Percentiles rank a stretch among this genome's conserved stretches.
phyloP scores from a whole-genome alignment of 768 basidiomycete species.

The Kondoa subrosea region DNA sequence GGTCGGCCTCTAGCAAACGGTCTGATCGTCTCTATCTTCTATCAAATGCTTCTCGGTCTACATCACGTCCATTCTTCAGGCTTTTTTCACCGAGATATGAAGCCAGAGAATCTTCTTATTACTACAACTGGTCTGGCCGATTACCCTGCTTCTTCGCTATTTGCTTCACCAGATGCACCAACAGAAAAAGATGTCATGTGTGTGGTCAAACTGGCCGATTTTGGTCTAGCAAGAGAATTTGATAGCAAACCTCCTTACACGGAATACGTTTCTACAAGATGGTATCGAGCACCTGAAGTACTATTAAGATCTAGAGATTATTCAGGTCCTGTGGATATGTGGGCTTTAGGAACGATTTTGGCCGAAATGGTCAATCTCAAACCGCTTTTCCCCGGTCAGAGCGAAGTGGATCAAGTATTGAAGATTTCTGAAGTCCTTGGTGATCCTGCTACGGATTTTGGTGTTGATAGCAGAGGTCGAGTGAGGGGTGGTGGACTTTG shows the following conservation, averaged over 20 bases:
- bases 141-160: slow-evolving; percentile 64
- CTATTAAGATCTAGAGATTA: slow-evolving; percentile 80
- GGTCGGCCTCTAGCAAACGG: slow-evolving; percentile 92
- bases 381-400: slow-evolving; percentile 84
- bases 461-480: slow-evolving; percentile 51
- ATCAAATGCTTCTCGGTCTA: slow-evolving; percentile 74
- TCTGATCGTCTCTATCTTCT: slow-evolving; percentile 84
- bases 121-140: slow-evolving; percentile 91
- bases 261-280: slow-evolving; percentile 96
- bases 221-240: slow-evolving; percentile 86
- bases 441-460: slow-evolving; percentile 72
- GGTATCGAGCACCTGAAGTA: slow-evolving; percentile 98
- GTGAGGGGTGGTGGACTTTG: slow-evolving; percentile 73
- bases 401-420: slow-evolving; percentile 79
- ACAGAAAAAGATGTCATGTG: slow-evolving; percentile 86
- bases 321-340: slow-evolving; percentile 95
- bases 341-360: slow-evolving; percentile 97
- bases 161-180: slow-evolving; percentile 40
- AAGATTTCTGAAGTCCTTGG: slow-evolving; percentile 85
- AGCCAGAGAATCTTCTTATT: slow-evolving; percentile 95
- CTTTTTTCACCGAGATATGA: slow-evolving; percentile 99
- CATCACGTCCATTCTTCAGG: slow-evolving; percentile 81
- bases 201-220: slow-evolving; percentile 95
- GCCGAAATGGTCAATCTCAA: slow-evolving; percentile 88
- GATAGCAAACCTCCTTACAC: slow-evolving; percentile 81